phyloP scores from a whole-genome alignment of 768 basidiomycete species.

The Phylloporus sp. region DNA sequence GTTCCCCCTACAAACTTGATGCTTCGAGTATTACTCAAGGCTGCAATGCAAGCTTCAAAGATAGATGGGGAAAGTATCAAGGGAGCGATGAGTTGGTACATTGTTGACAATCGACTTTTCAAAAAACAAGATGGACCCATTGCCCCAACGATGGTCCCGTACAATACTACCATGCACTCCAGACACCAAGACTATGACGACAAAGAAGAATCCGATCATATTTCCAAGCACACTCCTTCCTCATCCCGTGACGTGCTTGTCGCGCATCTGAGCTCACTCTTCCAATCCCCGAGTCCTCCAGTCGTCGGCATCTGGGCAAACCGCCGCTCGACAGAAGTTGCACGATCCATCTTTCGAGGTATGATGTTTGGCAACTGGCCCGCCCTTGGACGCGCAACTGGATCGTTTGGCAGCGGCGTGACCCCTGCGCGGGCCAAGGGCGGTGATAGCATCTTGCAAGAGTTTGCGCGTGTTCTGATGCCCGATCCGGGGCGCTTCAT shows the following conservation, averaged over 20 bases:
- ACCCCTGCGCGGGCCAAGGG: slow-evolving; percentile 14
- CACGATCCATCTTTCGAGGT: slow-evolving; percentile 49
- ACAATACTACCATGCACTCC: neutral
- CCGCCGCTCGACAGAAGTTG: slow-evolving; percentile 44
- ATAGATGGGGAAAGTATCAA: slow-evolving; percentile 51
- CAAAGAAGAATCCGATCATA: neutral
- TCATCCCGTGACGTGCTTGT: slow-evolving; percentile 10
- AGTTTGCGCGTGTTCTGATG: slow-evolving; percentile 16
- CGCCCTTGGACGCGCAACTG: slow-evolving; percentile 29
- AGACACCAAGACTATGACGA: neutral
- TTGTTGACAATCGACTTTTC: slow-evolving; percentile 19
- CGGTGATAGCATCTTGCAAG: slow-evolving; percentile 17
- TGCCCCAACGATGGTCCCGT: slow-evolving; percentile 4
- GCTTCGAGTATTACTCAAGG: slow-evolving; percentile 57
- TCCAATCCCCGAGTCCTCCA: slow-evolving; percentile 23
- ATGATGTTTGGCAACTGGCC: slow-evolving; percentile 60
- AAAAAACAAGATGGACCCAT: slow-evolving; percentile 14
- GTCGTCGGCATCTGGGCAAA: slow-evolving; percentile 44
- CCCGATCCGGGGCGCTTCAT: slow-evolving; percentile 12
- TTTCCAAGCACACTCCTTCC: neutral
- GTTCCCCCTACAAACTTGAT: slow-evolving; percentile 52
- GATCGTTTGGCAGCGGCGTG: slow-evolving; percentile 36
- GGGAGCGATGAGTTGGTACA: slow-evolving; percentile 38
- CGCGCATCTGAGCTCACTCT: slow-evolving; percentile 8
- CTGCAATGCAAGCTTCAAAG: slow-evolving; percentile 50